Evolutionary conservation across 305 asterid species (phyloP), one percentile per base, ranked within the genome.

Genomic region (Petunia hybrid): DNA sequence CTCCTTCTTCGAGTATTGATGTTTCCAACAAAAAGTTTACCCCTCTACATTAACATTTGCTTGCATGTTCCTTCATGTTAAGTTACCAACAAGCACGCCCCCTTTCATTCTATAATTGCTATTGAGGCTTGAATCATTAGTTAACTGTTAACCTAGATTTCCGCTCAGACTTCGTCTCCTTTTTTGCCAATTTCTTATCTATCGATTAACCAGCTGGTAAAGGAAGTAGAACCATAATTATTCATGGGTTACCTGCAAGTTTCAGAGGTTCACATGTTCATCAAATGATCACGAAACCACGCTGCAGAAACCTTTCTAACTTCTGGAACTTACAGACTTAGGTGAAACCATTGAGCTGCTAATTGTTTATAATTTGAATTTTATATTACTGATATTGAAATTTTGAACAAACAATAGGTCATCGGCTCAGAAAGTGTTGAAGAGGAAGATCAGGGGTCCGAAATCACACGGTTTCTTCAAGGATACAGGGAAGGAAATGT

Each of bases 401-500:
- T 12, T 48, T 71, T 48, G 36, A 61, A 48, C 78, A 36, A 71
- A 71, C 43, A 48, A 68, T 70, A 89, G 92, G 92, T 89, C 57
- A 63, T 85, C 38, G 90, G 90, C 73, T 87, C 88, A 41, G 92
- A 89, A 61, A 84, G 84, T 81, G 85, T 87, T 14, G 85, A 79
- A 16, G 92, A 87, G 84, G 85, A 86, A 39, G 95, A 93, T 80
- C 86, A 85, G 70, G 88, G 91, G 66, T 80, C 89, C 76, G 92
- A 89, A 80, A 84, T 93, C 76, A 89, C 95, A 7, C 90, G 80
- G 82, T 93, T 95, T 83, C 90, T 93, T 38, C 89, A 91, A 86
- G 92, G 95, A 63, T 95, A 92, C 71, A 89, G 92, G 85, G 91
- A 80, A 84, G 99, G 99, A 86, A 89, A 79, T 16, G 95, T 93